These are phyloP conservation scores for Berkeleyomyces basicola DNA, from an alignment of 2,329 filamentous ascomycete genomes.

Conservation along the genomic window DNA sequence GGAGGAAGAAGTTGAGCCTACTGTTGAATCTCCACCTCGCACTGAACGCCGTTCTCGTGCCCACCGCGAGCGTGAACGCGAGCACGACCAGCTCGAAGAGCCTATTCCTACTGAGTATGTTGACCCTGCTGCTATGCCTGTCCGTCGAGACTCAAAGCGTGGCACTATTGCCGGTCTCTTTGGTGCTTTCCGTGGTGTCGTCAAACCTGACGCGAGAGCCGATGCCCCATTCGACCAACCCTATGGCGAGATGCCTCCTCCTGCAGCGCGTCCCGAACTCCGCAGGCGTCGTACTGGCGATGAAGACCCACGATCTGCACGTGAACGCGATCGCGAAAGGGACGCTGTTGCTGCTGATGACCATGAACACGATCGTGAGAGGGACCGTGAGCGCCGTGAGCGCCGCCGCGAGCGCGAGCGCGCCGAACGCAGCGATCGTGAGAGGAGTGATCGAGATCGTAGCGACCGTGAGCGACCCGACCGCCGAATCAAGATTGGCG, in stretches of 20 bases:
- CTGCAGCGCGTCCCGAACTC: slow-evolving; percentile 1
- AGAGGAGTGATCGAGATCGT: slow-evolving; percentile 30
- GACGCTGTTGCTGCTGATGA: neutral
- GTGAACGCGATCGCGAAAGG: neutral
- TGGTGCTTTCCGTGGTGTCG: slow-evolving; percentile 36
- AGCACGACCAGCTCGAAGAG: neutral
- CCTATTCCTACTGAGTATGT: neutral
- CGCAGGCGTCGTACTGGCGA: slow-evolving; percentile 3
- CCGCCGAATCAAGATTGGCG: slow-evolving; percentile 32
- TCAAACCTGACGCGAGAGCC: slow-evolving; percentile 24
- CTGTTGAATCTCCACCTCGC: slow-evolving; percentile 7
- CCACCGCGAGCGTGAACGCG: slow-evolving; percentile 6
- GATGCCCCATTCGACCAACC: neutral
- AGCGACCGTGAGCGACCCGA: slow-evolving; percentile 35
- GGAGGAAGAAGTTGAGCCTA: slow-evolving; percentile 8
- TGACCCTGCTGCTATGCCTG: neutral
- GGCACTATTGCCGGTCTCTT: slow-evolving; percentile 38
- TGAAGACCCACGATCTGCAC: neutral
- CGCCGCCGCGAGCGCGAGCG: slow-evolving; percentile 12
- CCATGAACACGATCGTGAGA: slow-evolving; percentile 22
- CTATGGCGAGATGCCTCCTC: neutral
- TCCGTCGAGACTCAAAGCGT: slow-evolving; percentile 11
- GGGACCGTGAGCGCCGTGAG: slow-evolving; percentile 3
- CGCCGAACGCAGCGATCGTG: slow-evolving; percentile 21
- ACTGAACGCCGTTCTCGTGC: slow-evolving; percentile 3